Conservation (phyloP, 2,329 filamentous ascomycete species). For the Trichoderma guizhouense region DNA sequence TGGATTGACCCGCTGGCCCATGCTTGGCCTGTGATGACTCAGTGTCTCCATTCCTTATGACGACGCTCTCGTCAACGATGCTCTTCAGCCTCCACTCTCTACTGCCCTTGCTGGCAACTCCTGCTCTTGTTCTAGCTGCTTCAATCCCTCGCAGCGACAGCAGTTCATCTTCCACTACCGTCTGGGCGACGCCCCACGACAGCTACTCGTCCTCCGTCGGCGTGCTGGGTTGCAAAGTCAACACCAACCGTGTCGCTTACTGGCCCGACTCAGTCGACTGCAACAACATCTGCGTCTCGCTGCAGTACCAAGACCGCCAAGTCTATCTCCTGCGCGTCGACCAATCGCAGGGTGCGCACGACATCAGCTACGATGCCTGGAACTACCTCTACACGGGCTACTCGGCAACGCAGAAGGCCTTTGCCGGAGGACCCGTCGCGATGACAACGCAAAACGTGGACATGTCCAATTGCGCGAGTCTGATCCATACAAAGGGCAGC, state of each 20-base stretch:
- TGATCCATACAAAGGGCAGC: constrained; percentile 44
- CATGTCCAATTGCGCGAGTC: constrained; percentile 43
- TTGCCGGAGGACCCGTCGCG: constrained; percentile 44
- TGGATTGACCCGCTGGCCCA: background rate
- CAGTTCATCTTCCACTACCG: constrained; percentile 7
- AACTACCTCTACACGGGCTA: constrained; percentile 54
- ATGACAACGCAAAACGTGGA: constrained; percentile 47
- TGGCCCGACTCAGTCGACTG: constrained; percentile 56
- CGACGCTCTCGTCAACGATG: background rate
- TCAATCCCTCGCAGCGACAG: constrained; percentile 2
- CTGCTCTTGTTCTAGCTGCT: background rate
- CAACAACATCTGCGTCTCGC: constrained; percentile 53
- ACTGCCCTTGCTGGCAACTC: background rate
- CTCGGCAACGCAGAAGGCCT: constrained; percentile 44
- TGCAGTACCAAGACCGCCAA: constrained; percentile 46
- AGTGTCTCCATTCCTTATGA: constrained; percentile 12
- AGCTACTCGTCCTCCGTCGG: constrained; percentile 57
- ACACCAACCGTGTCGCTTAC: constrained; percentile 60
- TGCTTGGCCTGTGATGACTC: background rate
- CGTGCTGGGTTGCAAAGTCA: constrained; percentile 58
- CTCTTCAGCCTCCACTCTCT: constrained; percentile 7
- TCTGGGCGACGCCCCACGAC: constrained; percentile 52
- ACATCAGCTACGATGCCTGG: constrained; percentile 61
- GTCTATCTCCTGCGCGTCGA: constrained; percentile 60
- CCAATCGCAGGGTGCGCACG: constrained; percentile 54